A percentile compares a stretch with the other conserved stretches of the same genome.
Conservation (phyloP, 1,284 basidiomycete species). For the Xerocomus nothofagi region DNA sequence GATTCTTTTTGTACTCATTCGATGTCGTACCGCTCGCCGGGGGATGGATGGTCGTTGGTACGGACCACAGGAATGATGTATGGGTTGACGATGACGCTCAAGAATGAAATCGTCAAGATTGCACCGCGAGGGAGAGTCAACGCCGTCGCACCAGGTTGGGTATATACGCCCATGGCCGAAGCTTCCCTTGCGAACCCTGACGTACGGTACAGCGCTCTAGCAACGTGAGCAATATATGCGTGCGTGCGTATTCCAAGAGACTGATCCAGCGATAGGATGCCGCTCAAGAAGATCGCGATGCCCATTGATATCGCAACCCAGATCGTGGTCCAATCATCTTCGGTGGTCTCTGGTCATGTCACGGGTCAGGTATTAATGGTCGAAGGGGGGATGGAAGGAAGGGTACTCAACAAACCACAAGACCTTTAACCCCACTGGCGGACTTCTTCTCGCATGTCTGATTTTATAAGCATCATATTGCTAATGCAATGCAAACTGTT, state of each 20-base stretch:
- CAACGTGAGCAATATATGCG: conserved; percentile 50
- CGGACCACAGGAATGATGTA: conserved; percentile 77
- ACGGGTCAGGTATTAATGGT: conserved; percentile 71
- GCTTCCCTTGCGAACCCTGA: conserved; percentile 45
- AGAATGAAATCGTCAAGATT: conserved; percentile 78
- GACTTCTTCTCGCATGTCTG: neutral
- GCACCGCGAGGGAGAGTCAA: conserved; percentile 70
- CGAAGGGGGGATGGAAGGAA: conserved; percentile 76
- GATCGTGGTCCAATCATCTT: conserved; percentile 60
- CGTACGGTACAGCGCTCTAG: conserved; percentile 54
- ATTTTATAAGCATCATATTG: neutral
- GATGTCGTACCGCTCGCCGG: too few relatives aligned
- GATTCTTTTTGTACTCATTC: conserved; percentile 17
- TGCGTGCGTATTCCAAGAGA: neutral
- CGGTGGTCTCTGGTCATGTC: conserved; percentile 66
- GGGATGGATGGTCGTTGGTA: too few relatives aligned
- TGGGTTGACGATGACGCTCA: conserved; percentile 64
- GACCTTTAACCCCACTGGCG: conserved; percentile 27
- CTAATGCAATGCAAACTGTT: neutral
- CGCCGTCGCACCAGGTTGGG: conserved; percentile 70
- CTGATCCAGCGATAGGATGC: conserved; percentile 44
- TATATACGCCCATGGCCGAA: conserved; percentile 59
- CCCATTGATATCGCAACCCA: conserved; percentile 66
- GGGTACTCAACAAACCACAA: conserved; percentile 43
- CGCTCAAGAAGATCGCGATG: conserved; percentile 67